Evolutionary conservation across 108 stramenopile species (phyloP), one percentile per base, ranked within the genome.

Genomic region (Cyclotella baltica): DNA sequence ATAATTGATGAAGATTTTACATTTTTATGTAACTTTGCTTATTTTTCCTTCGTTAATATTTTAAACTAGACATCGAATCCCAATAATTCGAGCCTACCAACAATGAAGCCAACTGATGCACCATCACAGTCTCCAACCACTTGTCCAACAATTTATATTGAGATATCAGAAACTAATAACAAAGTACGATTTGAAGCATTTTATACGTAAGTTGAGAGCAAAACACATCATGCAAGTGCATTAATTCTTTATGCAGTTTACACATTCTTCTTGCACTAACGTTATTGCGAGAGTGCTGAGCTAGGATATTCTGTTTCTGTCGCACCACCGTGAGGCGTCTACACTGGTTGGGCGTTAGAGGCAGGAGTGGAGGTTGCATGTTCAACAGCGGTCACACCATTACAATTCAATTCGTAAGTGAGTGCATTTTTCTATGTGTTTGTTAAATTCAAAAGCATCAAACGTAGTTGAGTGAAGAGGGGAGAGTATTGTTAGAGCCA

Each of bases 221-320:
- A n/a, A 19, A 19, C 13, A 20, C 20, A 20, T 53, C 58, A 30
- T 31, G 13, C 6, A 30, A 6, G 6, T 59, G 2, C 18, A 33
- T 10, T 31, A 59, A 6, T 9, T 6, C 29, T 16, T 31, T 59
- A 8, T 5, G 19, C 53, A 16, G 8, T 55, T n/a, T 11, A 22
- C 5, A 16, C 53, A 31, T 31, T 28, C 30, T 28, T 13, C n/a
- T 53, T 11, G 5, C 8, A 8, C 20, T 50, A 67, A 47, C 3
- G n/a, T n/a, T n/a, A n/a, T n/a, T 27, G 4, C 25, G 33, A 67
- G 29, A 10, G 4, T 30, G 43, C 65, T 16, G 3, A 30, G 29
- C 16, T 50, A 28, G 65, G 65, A 28, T 67, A 67, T 34, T 67
- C 65, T 10, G 65, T 67, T 50, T 25, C 43, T 50, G 48, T 67